A percentile compares a stretch with the other conserved stretches of the same genome.
Conservation (phyloP, 2,329 filamentous ascomycete genomes). For the Colletotrichum neosansevieriae region DNA sequence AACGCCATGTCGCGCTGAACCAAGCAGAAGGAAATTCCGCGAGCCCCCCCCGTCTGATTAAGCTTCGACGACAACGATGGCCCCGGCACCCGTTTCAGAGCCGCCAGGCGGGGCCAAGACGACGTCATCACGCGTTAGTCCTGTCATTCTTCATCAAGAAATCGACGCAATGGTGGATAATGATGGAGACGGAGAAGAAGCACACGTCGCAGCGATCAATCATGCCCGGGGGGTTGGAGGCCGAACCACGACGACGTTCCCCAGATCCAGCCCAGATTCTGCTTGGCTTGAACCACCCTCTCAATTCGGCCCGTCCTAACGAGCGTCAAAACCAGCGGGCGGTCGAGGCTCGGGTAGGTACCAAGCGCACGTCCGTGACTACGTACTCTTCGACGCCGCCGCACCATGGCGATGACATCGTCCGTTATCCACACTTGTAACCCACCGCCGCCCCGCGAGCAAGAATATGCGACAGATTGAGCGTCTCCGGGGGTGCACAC, state of each 20-base stretch:
- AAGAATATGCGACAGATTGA: constrained; percentile 33
- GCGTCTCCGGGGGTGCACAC: neutral
- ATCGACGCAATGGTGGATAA: constrained; percentile 1
- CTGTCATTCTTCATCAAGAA: constrained; percentile 13
- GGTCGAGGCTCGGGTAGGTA: neutral
- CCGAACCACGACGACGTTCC: neutral
- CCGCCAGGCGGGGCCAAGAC: constrained; percentile 16
- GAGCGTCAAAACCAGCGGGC: constrained; percentile 25
- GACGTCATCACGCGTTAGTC: constrained; percentile 28
- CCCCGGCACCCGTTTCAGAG: constrained; percentile 35
- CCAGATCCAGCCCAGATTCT: constrained; percentile 3
- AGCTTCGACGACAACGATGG: constrained; percentile 29
- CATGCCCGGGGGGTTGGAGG: constrained; percentile 24
- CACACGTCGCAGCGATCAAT: constrained; percentile 13
- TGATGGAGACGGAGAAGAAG: no score
- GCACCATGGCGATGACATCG: constrained; percentile 34
- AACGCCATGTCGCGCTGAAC: neutral
- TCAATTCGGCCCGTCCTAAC: constrained; percentile 32
- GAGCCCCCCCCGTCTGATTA: neutral
- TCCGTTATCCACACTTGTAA: constrained; percentile 21
- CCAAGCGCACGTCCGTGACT: neutral
- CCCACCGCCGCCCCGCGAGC: neutral
- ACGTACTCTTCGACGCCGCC: constrained; percentile 11
- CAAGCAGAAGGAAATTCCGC: neutral
- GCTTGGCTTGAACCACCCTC: no score